Percentiles rank a stretch among this genome's conserved stretches.
Evolutionary conservation across 768 basidiomycete species (phyloP).

Genomic region (Mycena vitilis): DNA sequence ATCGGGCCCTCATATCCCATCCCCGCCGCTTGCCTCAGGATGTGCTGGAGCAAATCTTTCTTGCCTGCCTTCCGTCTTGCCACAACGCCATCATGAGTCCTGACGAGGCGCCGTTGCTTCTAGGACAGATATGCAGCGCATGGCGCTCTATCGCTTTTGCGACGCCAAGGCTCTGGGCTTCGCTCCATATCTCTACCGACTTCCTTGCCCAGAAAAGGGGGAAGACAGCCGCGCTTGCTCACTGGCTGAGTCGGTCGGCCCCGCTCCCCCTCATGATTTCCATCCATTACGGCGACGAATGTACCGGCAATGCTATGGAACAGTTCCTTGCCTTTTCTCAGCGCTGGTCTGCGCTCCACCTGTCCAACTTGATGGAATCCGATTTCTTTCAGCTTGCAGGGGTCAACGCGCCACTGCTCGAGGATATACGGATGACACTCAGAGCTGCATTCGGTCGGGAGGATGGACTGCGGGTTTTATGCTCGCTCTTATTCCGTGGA

Average conservation of each 20-base stretch:
- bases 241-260: neutral
- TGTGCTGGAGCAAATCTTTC: constrained; percentile 7
- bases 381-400: neutral
- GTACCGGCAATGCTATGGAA: too few relatives aligned
- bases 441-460: neutral
- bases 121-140: constrained; percentile 42
- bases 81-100: constrained; percentile 8
- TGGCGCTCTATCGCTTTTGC: constrained; percentile 22
- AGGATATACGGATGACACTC: neutral
- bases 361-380: neutral
- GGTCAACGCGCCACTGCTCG: neutral
- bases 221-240: neutral
- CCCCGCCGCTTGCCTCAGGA: constrained; percentile 4
- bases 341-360: neutral
- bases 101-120: constrained; percentile 37
- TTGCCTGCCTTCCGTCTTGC: neutral
- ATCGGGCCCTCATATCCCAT: constrained; percentile 1
- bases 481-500: neutral
- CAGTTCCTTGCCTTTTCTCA: neutral
- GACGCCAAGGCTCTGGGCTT: neutral
- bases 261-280: neutral
- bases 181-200: neutral
- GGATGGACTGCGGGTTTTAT: neutral
- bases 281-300: too few relatives aligned
- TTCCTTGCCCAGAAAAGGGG: too few relatives aligned